phyloP scores from a whole-genome alignment of 352 stramenopile genomes.

The Phytophthora ohioensis region DNA sequence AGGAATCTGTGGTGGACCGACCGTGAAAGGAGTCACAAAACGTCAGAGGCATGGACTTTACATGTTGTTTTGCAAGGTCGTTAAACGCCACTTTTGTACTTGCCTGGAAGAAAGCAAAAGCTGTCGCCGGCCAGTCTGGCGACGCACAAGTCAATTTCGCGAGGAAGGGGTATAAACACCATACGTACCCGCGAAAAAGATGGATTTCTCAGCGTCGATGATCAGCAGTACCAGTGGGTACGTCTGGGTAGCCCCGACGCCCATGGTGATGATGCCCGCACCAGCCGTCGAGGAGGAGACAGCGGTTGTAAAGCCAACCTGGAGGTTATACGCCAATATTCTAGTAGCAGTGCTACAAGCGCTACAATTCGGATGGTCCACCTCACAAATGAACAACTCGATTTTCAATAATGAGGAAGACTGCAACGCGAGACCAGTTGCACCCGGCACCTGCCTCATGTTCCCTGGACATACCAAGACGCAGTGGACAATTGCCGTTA shows the following conservation, averaged over 20 bases:
- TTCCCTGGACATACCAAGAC: slow-evolving; percentile 38
- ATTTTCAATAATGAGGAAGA: slow-evolving; percentile 50
- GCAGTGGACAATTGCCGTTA: slow-evolving; percentile 67
- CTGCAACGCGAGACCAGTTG: slow-evolving; percentile 52
- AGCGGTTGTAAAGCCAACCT: slow-evolving; percentile 18
- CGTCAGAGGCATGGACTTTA: slow-evolving; percentile 9
- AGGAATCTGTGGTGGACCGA: not conserved
- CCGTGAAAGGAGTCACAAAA: not conserved
- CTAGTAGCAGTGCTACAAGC: slow-evolving; percentile 55
- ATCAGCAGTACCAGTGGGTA: slow-evolving; percentile 33
- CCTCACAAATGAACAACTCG: slow-evolving; percentile 58
- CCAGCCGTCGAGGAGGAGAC: slow-evolving; percentile 16
- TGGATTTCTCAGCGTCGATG: slow-evolving; percentile 42
- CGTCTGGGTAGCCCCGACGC: slow-evolving; percentile 33
- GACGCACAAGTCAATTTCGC: slow-evolving; percentile 7
- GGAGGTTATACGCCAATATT: slow-evolving; percentile 62
- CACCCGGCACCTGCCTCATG: slow-evolving; percentile 35
- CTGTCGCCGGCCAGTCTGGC: not conserved
- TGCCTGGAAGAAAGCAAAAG: not conserved
- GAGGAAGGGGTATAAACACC: not conserved
- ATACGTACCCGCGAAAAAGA: slow-evolving; percentile 6
- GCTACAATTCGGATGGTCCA: slow-evolving; percentile 50
- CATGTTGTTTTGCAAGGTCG: slow-evolving; percentile 1
- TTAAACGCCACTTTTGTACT: slow-evolving; percentile 19
- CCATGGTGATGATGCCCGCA: slow-evolving; percentile 34